A percentile compares a stretch with the other conserved stretches of the same genome.
Evolutionary conservation across 345 rosid genomes (phyloP).

Genomic region (Cardamine occulta): DNA sequence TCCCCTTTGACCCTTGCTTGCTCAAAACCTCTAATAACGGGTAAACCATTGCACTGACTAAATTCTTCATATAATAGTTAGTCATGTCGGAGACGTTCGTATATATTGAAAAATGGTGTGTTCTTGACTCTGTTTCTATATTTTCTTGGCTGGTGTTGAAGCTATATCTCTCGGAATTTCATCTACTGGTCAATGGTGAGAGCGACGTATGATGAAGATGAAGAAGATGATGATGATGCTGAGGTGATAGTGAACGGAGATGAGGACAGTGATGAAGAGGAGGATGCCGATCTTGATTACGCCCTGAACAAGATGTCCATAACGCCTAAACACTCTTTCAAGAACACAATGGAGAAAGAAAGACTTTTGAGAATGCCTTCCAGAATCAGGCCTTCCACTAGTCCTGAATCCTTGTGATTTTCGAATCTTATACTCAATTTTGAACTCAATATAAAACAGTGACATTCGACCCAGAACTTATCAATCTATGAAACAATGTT

Average conservation of each 20-base stretch:
- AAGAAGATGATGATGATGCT: constrained; percentile 51
- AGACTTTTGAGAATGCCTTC: constrained; percentile 69
- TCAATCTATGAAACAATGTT: constrained; percentile 19
- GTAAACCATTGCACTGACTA: constrained; percentile 39
- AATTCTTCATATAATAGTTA: neutral
- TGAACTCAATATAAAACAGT: constrained; percentile 7
- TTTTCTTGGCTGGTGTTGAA: constrained; percentile 33
- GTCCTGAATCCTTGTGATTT: constrained; percentile 49
- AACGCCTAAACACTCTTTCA: constrained; percentile 59
- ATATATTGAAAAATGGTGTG: neutral
- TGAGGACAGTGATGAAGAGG: constrained; percentile 50
- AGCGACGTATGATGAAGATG: constrained; percentile 52
- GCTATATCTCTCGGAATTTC: constrained; percentile 61
- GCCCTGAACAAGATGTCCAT: constrained; percentile 81
- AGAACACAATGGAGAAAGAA: constrained; percentile 46
- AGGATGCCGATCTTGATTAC: constrained; percentile 48
- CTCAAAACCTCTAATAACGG: constrained; percentile 72
- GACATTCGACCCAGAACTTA: neutral
- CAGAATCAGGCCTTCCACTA: constrained; percentile 69
- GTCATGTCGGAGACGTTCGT: neutral
- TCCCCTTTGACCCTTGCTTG: constrained; percentile 93
- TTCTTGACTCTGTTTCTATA: neutral
- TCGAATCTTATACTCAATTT: constrained; percentile 12
- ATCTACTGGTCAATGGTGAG: constrained; percentile 75
- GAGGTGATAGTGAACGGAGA: constrained; percentile 48